phyloP scores from a whole-genome alignment of 1,139 yeast genomes.

The Candida sanyaensis region DNA sequence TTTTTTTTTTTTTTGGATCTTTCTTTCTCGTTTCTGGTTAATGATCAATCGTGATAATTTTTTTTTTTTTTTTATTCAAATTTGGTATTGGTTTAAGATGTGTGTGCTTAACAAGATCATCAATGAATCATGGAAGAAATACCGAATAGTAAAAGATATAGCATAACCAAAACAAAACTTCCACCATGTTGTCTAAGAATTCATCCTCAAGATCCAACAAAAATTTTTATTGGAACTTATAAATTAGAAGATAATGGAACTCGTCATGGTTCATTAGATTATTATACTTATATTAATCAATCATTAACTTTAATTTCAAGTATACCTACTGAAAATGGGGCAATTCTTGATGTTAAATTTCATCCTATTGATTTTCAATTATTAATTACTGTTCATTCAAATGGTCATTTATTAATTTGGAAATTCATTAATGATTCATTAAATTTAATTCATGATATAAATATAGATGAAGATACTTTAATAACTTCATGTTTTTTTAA shows the following conservation, averaged over 20 bases:
- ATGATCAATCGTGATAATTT: not conserved
- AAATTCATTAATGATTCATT: constrained; percentile 21
- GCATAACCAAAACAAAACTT: constrained; percentile 42
- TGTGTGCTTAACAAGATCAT: too few species aligned
- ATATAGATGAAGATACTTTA: constrained; percentile 51
- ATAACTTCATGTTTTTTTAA: constrained; percentile 70
- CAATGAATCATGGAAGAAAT: not conserved
- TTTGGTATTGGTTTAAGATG: too few species aligned
- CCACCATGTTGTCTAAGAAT: constrained; percentile 85
- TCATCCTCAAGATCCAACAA: constrained; percentile 50
- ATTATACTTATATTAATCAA: constrained; percentile 37
- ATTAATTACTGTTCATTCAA: constrained; percentile 73
- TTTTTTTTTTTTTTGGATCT: too few species aligned
- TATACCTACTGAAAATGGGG: constrained; percentile 39
- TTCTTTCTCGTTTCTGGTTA: not conserved
- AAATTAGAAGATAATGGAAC: constrained; percentile 59
- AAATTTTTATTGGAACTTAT: constrained; percentile 76
- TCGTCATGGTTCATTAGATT: constrained; percentile 76
- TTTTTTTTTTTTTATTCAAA: not conserved
- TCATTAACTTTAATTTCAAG: constrained; percentile 10
- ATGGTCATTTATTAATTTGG: constrained; percentile 77
- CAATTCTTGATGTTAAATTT: constrained; percentile 75
- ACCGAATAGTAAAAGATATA: constrained; percentile 19
- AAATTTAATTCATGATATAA: constrained; percentile 27
- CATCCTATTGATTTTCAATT: constrained; percentile 51